Conservation (phyloP, 2,329 filamentous ascomycete genomes). For the Fusarium heterosporum region DNA sequence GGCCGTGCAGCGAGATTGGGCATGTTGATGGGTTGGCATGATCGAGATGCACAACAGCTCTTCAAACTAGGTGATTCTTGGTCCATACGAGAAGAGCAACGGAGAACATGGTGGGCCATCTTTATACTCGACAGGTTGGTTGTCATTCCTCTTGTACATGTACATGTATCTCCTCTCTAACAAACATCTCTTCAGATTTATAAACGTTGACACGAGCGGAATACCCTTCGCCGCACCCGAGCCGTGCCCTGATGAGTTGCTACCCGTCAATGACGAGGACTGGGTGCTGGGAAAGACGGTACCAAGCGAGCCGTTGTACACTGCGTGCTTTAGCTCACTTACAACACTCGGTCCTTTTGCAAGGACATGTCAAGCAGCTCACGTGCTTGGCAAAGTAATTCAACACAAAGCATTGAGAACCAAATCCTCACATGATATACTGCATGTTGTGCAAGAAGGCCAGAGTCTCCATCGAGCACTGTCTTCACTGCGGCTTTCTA, state of each 20-base stretch:
- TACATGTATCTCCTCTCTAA: background rate
- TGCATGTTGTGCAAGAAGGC: constrained; percentile 4
- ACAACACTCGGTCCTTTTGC: constrained; percentile 10
- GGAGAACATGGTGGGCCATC: constrained; percentile 16
- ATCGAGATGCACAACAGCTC: constrained; percentile 6
- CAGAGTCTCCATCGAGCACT: constrained; percentile 7
- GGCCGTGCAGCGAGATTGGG: constrained; percentile 7
- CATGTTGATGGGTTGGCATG: constrained; percentile 7
- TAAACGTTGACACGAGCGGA: background rate
- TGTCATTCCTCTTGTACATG: background rate
- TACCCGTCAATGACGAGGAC: constrained; percentile 14
- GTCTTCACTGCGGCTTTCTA: background rate
- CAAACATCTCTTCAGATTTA: background rate
- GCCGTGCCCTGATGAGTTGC: constrained; percentile 1
- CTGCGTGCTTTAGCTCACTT: constrained; percentile 6
- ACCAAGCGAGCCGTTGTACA: constrained; percentile 10
- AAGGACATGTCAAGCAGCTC: constrained; percentile 10
- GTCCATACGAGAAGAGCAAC: constrained; percentile 11
- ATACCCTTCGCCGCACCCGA: constrained; percentile 10
- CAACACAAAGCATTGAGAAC: background rate
- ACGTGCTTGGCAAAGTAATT: constrained; percentile 15
- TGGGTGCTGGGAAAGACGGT: constrained; percentile 7
- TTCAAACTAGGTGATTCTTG: constrained; percentile 13
- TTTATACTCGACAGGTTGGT: constrained; percentile 11
- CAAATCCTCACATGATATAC: constrained; percentile 4